phyloP scores from a whole-genome alignment of 2,329 filamentous ascomycete species.

The Fusarium tuaranense region DNA sequence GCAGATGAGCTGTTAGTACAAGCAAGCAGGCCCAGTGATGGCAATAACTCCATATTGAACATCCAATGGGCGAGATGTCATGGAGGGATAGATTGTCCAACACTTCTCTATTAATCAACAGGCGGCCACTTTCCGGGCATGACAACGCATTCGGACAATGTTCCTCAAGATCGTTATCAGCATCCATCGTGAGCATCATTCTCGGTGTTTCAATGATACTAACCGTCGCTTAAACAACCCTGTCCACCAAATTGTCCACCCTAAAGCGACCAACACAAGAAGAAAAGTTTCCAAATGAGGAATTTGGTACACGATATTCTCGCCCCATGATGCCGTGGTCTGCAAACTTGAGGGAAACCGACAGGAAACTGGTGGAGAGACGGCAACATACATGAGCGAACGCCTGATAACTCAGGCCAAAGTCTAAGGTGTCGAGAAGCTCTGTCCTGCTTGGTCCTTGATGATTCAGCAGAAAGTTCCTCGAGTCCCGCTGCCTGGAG shows the following conservation, averaged over 20 bases:
- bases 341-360: background rate
- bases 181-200: background rate
- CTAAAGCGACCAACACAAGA: background rate
- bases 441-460: background rate
- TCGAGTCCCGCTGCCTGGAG: background rate
- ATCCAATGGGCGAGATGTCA: background rate
- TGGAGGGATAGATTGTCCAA: background rate
- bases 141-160: no score
- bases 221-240: background rate
- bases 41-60: background rate
- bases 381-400: background rate
- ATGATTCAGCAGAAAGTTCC: constrained; percentile 16
- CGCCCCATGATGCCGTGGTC: background rate
- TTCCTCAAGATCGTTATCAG: background rate
- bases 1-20: background rate
- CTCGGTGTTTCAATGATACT: background rate
- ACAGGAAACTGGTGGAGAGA: background rate
- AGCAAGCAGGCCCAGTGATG: background rate
- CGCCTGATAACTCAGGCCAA: constrained; percentile 26
- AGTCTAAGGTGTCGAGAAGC: constrained; percentile 5
- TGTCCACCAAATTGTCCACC: background rate
- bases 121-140: no score
- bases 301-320: background rate
- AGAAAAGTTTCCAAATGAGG: background rate
- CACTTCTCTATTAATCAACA: background rate